Evolutionary conservation across 805 yeast species (phyloP).

Genomic region (Jamesozyma piceae): DNA sequence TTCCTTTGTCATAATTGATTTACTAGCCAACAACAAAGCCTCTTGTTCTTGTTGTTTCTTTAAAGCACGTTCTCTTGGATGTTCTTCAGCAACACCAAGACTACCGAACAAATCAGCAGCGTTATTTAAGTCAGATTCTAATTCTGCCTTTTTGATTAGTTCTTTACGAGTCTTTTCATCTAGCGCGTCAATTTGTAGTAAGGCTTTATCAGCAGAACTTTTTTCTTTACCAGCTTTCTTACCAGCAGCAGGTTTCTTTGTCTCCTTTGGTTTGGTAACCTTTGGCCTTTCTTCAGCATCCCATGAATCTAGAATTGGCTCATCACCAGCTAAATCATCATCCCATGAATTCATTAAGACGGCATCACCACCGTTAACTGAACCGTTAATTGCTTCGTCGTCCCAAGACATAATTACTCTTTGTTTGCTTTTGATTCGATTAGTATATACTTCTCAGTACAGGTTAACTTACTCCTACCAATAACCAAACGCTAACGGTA

Average conservation of each 20-base stretch:
- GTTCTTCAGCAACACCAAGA: conserved; percentile 42
- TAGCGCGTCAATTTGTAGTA: conserved; percentile 53
- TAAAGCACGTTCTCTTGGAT: conserved; percentile 34
- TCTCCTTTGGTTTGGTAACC: conserved; percentile 19
- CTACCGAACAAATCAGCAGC: conserved; percentile 90
- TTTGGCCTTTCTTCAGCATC: conserved; percentile 60
- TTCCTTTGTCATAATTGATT: conserved; percentile 29
- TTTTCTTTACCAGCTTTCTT: conserved; percentile 15
- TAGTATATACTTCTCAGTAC: neutral
- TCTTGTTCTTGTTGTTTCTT: conserved; percentile 32
- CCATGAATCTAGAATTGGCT: conserved; percentile 81
- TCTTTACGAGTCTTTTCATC: conserved; percentile 70
- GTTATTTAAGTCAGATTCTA: conserved; percentile 78
- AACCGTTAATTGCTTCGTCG: conserved; percentile 83
- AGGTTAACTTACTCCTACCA: too few species aligned
- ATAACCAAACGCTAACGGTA: too few species aligned
- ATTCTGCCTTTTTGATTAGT: conserved; percentile 68
- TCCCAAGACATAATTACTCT: conserved; percentile 38
- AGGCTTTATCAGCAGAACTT: conserved; percentile 33
- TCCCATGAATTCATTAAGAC: conserved; percentile 66
- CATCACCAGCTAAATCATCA: too few species aligned
- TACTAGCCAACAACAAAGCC: conserved; percentile 15
- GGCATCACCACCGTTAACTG: conserved; percentile 39
- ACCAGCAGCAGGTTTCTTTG: conserved; percentile 15
- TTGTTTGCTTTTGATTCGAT: too few species aligned